Evolutionary conservation across 169 alveolate species (phyloP), one percentile per base, ranked within the genome.

Genomic region (Sarcocystis neurona): DNA sequence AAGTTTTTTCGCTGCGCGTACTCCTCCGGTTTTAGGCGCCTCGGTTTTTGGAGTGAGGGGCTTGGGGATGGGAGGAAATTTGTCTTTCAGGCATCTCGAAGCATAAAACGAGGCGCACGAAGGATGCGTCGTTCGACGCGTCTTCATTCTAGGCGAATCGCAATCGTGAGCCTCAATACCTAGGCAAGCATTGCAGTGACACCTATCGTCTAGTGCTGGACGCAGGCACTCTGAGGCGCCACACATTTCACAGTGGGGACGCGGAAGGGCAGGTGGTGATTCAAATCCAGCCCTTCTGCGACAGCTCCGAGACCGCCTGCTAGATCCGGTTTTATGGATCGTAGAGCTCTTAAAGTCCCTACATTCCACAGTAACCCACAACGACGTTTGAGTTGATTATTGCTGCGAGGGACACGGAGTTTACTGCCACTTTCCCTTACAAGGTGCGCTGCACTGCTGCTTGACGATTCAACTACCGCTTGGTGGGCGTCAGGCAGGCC

Each of bases 181-280:
- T 6, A 72, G 46, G 56, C 82, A 72, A 8, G 82, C 82, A 56
- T 72, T 39, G 53, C 82, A 72, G 82, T 72, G 82, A 37, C 82
- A 72, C 1, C 82, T n/a, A 32, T 72, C 82, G 32, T 72, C 82
- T 8, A 72, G 82, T 53, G 56, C 34, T 30, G 82, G 82, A 8
- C 82, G 82, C 39, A 72, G 53, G 20, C 82, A 72, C 82, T 72
- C 82, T n/a, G 82, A 47, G 20, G 82, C 82, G 15, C 82, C 82
- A 27, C 82, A 72, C 82, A 72, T 72, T 39, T 72, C 82, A 56
- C 82, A 72, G 56, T 72, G 82, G 39, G 82, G 82, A 0, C 82
- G 82, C 58, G 53, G 82, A 12, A 72, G 82, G 1, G 47, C 82
- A 15, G 82, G 82, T 2, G 27, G 5, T 30, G 82, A 43, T 32